A percentile compares a stretch with the other conserved stretches of the same genome.
Conservation (phyloP, 768 basidiomycete species). For the Pleurotus pulmonarius region DNA sequence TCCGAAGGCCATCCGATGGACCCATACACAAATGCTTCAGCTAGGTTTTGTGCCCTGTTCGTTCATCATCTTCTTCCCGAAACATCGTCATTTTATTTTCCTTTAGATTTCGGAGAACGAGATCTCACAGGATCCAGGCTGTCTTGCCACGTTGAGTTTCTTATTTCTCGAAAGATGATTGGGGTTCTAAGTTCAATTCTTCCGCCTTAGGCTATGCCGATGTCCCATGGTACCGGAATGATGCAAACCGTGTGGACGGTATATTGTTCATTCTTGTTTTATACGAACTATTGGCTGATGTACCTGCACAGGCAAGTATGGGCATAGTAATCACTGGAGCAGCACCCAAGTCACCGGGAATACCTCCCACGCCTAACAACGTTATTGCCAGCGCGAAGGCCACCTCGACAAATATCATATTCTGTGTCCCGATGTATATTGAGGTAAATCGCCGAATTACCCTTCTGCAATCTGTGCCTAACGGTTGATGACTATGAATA, state of each 20-base stretch:
- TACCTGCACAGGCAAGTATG: slow-evolving; percentile 13
- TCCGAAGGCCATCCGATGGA: slow-evolving; percentile 23
- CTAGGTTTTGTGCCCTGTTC: slow-evolving; percentile 10
- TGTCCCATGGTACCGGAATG: slow-evolving; percentile 25
- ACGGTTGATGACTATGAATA: slow-evolving; percentile 2
- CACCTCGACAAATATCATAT: slow-evolving; percentile 19
- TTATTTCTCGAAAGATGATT: not conserved
- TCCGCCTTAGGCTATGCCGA: slow-evolving; percentile 18
- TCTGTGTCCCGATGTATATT: slow-evolving; percentile 23
- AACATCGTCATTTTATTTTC: not conserved
- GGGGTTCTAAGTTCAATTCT: slow-evolving; percentile 8
- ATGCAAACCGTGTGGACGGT: slow-evolving; percentile 19
- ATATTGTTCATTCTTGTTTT: not conserved
- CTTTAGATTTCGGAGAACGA: slow-evolving; percentile 15
- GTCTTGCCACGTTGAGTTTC: not conserved
- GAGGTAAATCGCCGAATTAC: slow-evolving; percentile 16
- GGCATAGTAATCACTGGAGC: slow-evolving; percentile 20
- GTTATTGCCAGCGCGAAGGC: slow-evolving; percentile 15
- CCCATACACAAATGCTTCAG: slow-evolving; percentile 11
- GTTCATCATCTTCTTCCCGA: not conserved
- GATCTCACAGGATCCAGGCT: slow-evolving; percentile 15
- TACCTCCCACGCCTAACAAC: slow-evolving; percentile 19
- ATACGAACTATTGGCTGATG: not conserved
- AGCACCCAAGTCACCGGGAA: slow-evolving; percentile 19
- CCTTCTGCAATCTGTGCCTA: not conserved